phyloP scores from a whole-genome alignment of 768 basidiomycete species.

The Mrakia frigida region DNA sequence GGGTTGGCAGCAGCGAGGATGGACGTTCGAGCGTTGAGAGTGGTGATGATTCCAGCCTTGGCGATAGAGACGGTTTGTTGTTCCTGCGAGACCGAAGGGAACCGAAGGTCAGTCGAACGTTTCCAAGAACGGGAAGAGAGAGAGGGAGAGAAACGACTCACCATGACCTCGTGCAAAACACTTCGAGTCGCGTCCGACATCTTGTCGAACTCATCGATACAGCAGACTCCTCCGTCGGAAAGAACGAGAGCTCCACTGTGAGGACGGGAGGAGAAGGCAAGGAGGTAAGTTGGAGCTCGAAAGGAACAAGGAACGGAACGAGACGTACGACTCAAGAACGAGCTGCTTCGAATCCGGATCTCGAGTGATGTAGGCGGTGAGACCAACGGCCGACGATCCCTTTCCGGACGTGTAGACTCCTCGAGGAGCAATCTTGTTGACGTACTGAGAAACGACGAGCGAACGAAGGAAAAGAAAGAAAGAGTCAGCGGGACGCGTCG shows the following conservation, averaged over 20 bases:
- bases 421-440: conserved; percentile 95
- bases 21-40: conserved; percentile 53
- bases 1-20: conserved; percentile 92
- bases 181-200: conserved; percentile 51
- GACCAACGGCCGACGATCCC: conserved; percentile 95
- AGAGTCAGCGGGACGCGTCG: neutral
- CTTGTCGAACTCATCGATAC: conserved; percentile 88
- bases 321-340: conserved; percentile 79
- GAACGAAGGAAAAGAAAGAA: neutral
- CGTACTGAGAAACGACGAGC: conserved; percentile 60
- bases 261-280: neutral
- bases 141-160: neutral
- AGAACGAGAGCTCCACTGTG: conserved; percentile 79
- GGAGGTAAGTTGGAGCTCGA: conserved; percentile 33
- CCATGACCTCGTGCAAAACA: conserved; percentile 53
- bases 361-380: conserved; percentile 96
- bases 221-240: conserved; percentile 94
- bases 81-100: conserved; percentile 52
- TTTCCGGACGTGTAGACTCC: conserved; percentile 98
- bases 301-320: neutral
- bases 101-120: neutral
- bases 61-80: conserved; percentile 56
- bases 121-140: neutral
- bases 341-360: conserved; percentile 98
- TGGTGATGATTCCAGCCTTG: conserved; percentile 54